Percentiles rank a stretch among this genome's conserved stretches.
These are phyloP conservation scores for Senna tora DNA, from an alignment of 306 rosid genomes.

Conservation along the genomic window DNA sequence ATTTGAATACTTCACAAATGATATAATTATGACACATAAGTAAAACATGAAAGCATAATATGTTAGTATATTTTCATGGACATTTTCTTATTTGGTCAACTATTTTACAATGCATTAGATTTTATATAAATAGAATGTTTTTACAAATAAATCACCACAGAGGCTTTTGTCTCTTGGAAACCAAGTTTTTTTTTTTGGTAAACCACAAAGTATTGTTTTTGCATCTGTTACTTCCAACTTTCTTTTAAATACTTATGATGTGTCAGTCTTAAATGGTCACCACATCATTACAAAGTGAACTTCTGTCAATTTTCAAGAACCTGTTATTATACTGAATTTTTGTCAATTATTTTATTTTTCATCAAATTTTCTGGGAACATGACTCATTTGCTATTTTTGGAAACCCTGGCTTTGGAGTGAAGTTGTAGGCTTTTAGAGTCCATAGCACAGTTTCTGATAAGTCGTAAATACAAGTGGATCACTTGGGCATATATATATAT, in stretches of 20 bases:
- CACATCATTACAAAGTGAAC: background rate
- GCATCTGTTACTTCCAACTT: background rate
- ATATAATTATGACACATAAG: constrained; percentile 14
- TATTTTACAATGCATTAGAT: background rate
- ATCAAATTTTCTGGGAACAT: constrained; percentile 18
- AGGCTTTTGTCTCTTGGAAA: too few relatives aligned
- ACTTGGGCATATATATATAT: background rate
- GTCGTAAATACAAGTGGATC: constrained; percentile 23
- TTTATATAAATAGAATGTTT: background rate
- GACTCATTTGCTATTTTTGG: constrained; percentile 28
- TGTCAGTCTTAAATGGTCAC: background rate
- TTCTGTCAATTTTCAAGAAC: background rate
- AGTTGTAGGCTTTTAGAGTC: constrained; percentile 5
- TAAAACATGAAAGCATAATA: background rate
- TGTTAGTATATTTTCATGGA: background rate
- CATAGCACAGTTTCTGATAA: constrained; percentile 16
- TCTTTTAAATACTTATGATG: background rate
- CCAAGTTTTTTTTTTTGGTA: too few relatives aligned
- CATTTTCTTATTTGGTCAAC: background rate
- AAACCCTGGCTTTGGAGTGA: constrained; percentile 20
- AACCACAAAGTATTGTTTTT: background rate
- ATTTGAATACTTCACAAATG: background rate
- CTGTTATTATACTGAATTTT: constrained; percentile 3
- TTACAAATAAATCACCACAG: background rate
- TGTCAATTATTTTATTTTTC: constrained; percentile 13